Conservation (phyloP, 164 flowering plant species). For the Magnolia kwangsiensis region DNA sequence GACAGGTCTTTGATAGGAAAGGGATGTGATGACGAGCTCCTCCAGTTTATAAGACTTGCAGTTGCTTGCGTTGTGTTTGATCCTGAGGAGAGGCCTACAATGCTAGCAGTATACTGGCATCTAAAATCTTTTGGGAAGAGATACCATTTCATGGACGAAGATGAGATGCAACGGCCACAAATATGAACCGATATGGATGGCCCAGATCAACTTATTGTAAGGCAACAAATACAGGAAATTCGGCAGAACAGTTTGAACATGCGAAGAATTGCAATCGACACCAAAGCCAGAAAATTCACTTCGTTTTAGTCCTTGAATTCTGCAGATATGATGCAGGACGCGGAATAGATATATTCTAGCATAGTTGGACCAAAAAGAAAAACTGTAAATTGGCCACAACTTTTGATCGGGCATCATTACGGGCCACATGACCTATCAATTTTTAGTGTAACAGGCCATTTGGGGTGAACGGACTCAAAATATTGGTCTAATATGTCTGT, state of each 20-base stretch:
- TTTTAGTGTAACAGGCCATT: too few relatives aligned
- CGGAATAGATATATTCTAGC: too few relatives aligned
- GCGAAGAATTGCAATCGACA: background rate
- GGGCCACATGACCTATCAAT: too few relatives aligned
- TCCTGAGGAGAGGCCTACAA: slow-evolving; percentile 37
- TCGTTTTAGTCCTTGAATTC: background rate
- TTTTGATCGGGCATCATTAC: too few relatives aligned
- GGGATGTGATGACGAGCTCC: slow-evolving; percentile 49
- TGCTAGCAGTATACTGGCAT: slow-evolving; percentile 58
- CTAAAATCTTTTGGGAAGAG: slow-evolving; percentile 59
- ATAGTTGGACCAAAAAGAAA: too few relatives aligned
- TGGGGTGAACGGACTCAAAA: too few relatives aligned
- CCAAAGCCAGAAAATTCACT: background rate
- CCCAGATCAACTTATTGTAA: too few relatives aligned
- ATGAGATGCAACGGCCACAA: background rate
- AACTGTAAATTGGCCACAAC: too few relatives aligned
- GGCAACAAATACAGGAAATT: too few relatives aligned
- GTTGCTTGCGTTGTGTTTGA: slow-evolving; percentile 35
- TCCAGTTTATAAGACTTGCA: slow-evolving; percentile 56
- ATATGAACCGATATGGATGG: background rate
- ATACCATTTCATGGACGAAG: slow-evolving; percentile 23
- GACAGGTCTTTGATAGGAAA: slow-evolving; percentile 36
- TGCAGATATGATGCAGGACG: too few relatives aligned
- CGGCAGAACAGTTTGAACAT: background rate
- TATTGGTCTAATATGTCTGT: too few relatives aligned